Conservation (phyloP, 768 basidiomycete genomes). For the Mycena maculata region DNA sequence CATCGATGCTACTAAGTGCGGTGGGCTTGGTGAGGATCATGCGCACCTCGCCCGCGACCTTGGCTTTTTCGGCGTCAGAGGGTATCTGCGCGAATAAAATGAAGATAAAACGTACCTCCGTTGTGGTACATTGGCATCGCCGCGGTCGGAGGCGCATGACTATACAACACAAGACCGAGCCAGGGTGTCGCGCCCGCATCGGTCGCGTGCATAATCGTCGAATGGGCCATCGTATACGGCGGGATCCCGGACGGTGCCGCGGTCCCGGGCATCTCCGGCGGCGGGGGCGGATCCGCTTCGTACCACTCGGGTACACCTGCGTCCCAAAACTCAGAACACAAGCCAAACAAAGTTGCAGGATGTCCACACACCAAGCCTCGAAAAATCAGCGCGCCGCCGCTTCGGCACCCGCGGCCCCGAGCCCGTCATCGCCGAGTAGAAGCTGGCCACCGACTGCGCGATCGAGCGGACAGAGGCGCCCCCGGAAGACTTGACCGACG, state of each 20-base stretch:
- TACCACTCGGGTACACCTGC: constrained; percentile 30
- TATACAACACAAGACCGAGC: constrained; percentile 31
- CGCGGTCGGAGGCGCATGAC: constrained; percentile 24
- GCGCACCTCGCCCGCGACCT: constrained; percentile 28
- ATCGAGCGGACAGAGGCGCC: constrained; percentile 34
- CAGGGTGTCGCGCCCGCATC: constrained; percentile 15
- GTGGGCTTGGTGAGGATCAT: constrained; percentile 19
- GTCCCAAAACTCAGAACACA: neutral
- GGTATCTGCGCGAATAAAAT: too few species aligned
- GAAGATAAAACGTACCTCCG: constrained; percentile 3
- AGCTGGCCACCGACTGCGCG: constrained; percentile 27
- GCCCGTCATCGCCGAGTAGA: constrained; percentile 29
- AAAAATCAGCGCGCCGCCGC: constrained; percentile 27
- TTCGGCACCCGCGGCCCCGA: constrained; percentile 22
- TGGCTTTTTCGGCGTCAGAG: neutral
- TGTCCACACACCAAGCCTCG: constrained; percentile 15
- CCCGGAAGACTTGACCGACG: constrained; percentile 25
- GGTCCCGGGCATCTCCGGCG: constrained; percentile 20
- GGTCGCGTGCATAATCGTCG: constrained; percentile 13
- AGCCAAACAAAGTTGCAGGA: too few species aligned
- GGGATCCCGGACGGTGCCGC: constrained; percentile 3
- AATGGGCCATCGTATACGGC: constrained; percentile 14
- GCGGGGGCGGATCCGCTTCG: constrained; percentile 16
- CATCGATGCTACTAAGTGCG: constrained; percentile 23
- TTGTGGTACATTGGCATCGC: constrained; percentile 32